Base-by-base conservation (phyloP, 345 rosid species). In the Rhizophora mangle region DNA sequence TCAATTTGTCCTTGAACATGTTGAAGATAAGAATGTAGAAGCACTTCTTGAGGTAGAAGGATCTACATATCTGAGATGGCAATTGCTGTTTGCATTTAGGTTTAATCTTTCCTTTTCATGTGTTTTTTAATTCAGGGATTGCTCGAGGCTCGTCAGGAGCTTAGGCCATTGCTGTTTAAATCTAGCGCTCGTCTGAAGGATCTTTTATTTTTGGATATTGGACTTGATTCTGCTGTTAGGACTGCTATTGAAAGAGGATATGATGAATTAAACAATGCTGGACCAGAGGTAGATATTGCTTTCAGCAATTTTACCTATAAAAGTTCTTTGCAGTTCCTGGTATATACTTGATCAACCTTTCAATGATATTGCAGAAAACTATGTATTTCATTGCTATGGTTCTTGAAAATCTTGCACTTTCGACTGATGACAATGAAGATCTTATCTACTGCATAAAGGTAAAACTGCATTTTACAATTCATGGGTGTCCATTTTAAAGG, bases 131-230 rank as follows among this genome's bases (percentile, higher is more conserved):
- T 69, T 53, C 79, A 95, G 99, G 97, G 94, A 79, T 81, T 92
- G 82, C 89, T 95, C 46, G 99, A 95, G 89, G 94, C 97, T 55
- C 98, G 99, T 60, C 94, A 95, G 80, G 99, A 92, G 86, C 85
- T 92, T 61, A 80, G 96, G 62, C 86, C 94, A 30, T 76, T 90
- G 82, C 83, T 92, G 63, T 70, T 64, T 67, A 90, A 88, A 82
- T 73, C 90, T 71, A 82, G 72, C 49, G 84, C 82, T 78, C 98
- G 99, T 75, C 84, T 95, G 76, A 95, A 90, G 85, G 99, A 95
- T 86, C 79, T 95, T 53, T 68, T 95, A 63, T 95, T 95, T 85
- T 81, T 95, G 80, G 99, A 92, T 74, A 82, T 90, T 24, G 96
- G 98, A 49, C 94, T 95, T 64, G 99, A 95, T 73, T 95, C 99